These are phyloP conservation scores for Sclerotinia glacialis DNA, from an alignment of 2,329 filamentous ascomycete species.

Conservation along the genomic window DNA sequence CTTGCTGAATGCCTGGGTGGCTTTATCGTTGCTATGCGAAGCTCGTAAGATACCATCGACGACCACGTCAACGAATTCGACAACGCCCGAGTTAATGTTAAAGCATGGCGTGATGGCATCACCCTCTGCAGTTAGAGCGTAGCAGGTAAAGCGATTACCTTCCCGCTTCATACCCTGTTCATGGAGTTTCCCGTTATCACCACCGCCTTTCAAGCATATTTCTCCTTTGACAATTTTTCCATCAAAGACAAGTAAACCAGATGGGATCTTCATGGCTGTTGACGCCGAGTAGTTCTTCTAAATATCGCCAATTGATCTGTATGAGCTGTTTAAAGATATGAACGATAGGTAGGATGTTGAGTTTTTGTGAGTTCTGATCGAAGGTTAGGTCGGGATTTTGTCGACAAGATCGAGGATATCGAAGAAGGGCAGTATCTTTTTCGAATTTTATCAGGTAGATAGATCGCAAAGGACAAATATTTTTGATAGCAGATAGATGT, in stretches of 20 bases:
- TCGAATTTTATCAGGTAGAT: neutral
- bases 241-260: slow-evolving; percentile 6
- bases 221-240: slow-evolving; percentile 18
- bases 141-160: slow-evolving; percentile 26
- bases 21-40: slow-evolving; percentile 19
- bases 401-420: neutral
- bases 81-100: slow-evolving; percentile 13
- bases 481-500: neutral
- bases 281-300: neutral
- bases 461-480: neutral
- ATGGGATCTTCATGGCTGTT: slow-evolving; percentile 17
- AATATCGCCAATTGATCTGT: neutral
- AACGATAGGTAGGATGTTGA: no score
- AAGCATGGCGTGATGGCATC: slow-evolving; percentile 25
- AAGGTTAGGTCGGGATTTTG: neutral
- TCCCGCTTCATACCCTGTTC: slow-evolving; percentile 21
- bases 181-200: slow-evolving; percentile 1
- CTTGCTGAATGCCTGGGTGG: neutral
- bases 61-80: slow-evolving; percentile 31
- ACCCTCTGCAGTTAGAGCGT: slow-evolving; percentile 25
- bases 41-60: slow-evolving; percentile 35
- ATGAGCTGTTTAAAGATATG: neutral
- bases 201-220: neutral
- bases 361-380: neutral
- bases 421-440: neutral